Base-by-base conservation (phyloP, 768 basidiomycete genomes). In the Infundibulicybe gibba region DNA sequence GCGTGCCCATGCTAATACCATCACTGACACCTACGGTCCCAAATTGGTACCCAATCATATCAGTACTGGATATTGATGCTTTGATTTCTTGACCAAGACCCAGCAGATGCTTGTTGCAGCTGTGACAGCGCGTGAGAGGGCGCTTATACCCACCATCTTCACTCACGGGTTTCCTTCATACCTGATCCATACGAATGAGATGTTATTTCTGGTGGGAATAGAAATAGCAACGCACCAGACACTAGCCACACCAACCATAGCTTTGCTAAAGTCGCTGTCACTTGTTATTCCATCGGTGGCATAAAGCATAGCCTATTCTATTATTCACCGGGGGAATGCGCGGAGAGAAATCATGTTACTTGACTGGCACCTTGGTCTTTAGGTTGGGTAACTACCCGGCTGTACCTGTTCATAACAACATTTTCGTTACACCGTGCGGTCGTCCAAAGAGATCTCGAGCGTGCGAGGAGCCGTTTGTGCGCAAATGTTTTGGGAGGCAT, bases 91-190 rank as follows among this genome's bases (percentile, higher is more conserved):
- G 86, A 14, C 97, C 97, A 12, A 98, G 79, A 19, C 78, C 87
- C 1, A 98, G 81, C 17, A 98, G 75, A 66, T 99, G 95, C 49
- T 81, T 85, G 69, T 98, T 99, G 69, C 97, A 98, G 74, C 94
- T 97, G 61, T 41, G 42, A 50, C 20, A 32, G 31, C 40, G 17
- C 40, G 41, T 46, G 54, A 35, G 37, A 38, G 45, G 19, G 38
- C n/a, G 16, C 20, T n/a, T 30, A 17, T 38, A 25, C 11, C 32
- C 31, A 41, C 17, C 33, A 39, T 25, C 14, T 11, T 25, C 30
- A 72, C 91, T 73, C 65, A 98, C 90, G 97, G 97, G 66, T 97
- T 97, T 35, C 95, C 95, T 64, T 99, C 95, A 60, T 98, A 98
- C 94, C 94, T 97, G 50, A 45, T 49, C 52, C 59, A 51, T 37